These are phyloP conservation scores for Xeromyces bisporus DNA, from an alignment of 495 filamentous ascomycete species.

Conservation along the genomic window DNA sequence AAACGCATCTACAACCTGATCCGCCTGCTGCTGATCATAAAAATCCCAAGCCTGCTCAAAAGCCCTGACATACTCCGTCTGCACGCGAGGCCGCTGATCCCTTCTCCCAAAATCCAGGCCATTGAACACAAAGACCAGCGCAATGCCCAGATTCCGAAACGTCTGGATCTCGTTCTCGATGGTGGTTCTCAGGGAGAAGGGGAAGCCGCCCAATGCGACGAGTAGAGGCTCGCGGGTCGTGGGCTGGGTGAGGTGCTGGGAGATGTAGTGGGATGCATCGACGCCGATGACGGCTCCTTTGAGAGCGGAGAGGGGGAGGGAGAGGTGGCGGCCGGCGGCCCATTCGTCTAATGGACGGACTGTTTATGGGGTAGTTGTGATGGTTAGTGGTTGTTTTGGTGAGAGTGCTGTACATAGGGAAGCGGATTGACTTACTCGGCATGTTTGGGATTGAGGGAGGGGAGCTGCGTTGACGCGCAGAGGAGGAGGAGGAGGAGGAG, in stretches of 20 bases:
- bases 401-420: no score
- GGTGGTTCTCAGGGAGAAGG: constrained; percentile 52
- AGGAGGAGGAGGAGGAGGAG: no score
- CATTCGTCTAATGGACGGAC: constrained; percentile 46
- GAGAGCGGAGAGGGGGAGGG: constrained; percentile 43
- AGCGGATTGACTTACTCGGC: no score
- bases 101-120: constrained; percentile 62
- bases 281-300: constrained; percentile 62
- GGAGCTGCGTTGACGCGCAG: no score
- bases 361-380: no score
- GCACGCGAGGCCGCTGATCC: constrained; percentile 38
- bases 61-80: constrained; percentile 27
- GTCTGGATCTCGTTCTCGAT: constrained; percentile 55
- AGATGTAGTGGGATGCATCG: constrained; percentile 80
- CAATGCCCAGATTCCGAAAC: constrained; percentile 46
- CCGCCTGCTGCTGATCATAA: constrained; percentile 65
- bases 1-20: constrained; percentile 67
- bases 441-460: no score
- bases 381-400: no score
- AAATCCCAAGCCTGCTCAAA: constrained; percentile 61
- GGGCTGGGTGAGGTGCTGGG: constrained; percentile 48
- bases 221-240: constrained; percentile 70
- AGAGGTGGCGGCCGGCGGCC: constrained; percentile 32
- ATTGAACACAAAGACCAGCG: constrained; percentile 74
- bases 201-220: constrained; percentile 75